phyloP scores from a whole-genome alignment of 2,329 filamentous ascomycete genomes.

The Sarocladium oryzae region DNA sequence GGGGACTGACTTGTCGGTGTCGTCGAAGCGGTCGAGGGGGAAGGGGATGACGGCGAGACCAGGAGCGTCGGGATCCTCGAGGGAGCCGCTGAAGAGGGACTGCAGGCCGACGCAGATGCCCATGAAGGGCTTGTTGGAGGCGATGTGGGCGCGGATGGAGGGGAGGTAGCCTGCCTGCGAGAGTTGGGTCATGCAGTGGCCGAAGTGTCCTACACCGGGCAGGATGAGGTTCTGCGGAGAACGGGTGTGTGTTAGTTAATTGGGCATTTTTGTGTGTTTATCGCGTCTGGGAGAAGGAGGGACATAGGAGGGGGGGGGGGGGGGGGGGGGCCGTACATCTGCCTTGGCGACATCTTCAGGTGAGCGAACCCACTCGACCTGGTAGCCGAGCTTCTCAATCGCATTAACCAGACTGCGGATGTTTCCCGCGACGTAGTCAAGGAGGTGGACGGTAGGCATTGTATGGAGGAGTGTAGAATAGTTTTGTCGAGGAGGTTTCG shows the following conservation, averaged over 20 bases:
- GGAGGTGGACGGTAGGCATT: constrained; percentile 74
- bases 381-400: constrained; percentile 90
- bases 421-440: constrained; percentile 93
- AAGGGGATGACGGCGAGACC: constrained; percentile 73
- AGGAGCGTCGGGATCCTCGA: constrained; percentile 64
- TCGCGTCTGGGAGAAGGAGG: too few relatives aligned
- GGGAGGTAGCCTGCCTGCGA: constrained; percentile 75
- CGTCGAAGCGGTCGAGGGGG: constrained; percentile 68
- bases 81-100: constrained; percentile 79
- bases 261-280: too few relatives aligned
- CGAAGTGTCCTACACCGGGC: constrained; percentile 95
- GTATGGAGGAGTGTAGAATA: constrained; percentile 18
- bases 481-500: too few relatives aligned
- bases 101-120: constrained; percentile 94
- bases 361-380: constrained; percentile 83
- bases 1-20: constrained; percentile 79
- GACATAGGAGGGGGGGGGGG: constrained; percentile 16
- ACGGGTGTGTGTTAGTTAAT: not conserved
- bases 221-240: constrained; percentile 74
- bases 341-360: constrained; percentile 80
- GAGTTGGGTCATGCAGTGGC: constrained; percentile 86
- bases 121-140: constrained; percentile 93
- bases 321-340: constrained; percentile 53
- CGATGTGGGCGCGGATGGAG: constrained; percentile 75
- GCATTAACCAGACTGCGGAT: constrained; percentile 94